Base-by-base conservation (phyloP, 2,329 filamentous ascomycete genomes). In the Sclerotinia trifoliorum region DNA sequence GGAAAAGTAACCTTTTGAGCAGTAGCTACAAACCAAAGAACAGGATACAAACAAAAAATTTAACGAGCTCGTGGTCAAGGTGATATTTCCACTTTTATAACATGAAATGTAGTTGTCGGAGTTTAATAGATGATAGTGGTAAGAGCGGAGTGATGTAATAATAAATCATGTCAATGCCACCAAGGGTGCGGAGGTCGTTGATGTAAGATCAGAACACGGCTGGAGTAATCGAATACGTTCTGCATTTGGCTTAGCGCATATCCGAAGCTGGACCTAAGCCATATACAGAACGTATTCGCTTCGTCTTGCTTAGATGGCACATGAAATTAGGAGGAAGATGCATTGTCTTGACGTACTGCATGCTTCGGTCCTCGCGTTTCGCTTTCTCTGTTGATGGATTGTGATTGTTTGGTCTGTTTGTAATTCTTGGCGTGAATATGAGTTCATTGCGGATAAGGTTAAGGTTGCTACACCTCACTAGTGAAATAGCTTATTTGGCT, bases 211-310 rank as follows among this genome's bases (percentile, higher is more conserved):
- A 55, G 29, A 26, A n/a, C 10, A 35, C 29, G 35, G 13, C 19
- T 35, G 19, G 19, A 35, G 19, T 19, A 55, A 35, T 55, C 5
- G 19, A 29, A 60, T 61, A 61, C 26, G 7, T 61, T 35, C 57
- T 10, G 26, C 24, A 48, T 61, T 48, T 15, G 13, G 44, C 7
- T 29, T 49, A 61, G 58, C n/a, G 39, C 11, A 35, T 15, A 15
- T n/a, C 10, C 6, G 19, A 13, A 39, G 19, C 6, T 7, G 15
- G 21, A 19, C 19, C 48, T 64, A 52, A 60, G 35, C 32, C 61
- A 24, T 51, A 51, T 39, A 13, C 29, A 51, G 32, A 62, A 17
- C 58, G 58, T 51, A 49, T 63, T 63, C 60, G 60, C 48, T 52
- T 63, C 46, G 29, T 5, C 24, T 49, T 35, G 48, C 44, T 35